Base-by-base conservation (phyloP, 2,329 filamentous ascomycete species). In the Dendryphion nanum region DNA sequence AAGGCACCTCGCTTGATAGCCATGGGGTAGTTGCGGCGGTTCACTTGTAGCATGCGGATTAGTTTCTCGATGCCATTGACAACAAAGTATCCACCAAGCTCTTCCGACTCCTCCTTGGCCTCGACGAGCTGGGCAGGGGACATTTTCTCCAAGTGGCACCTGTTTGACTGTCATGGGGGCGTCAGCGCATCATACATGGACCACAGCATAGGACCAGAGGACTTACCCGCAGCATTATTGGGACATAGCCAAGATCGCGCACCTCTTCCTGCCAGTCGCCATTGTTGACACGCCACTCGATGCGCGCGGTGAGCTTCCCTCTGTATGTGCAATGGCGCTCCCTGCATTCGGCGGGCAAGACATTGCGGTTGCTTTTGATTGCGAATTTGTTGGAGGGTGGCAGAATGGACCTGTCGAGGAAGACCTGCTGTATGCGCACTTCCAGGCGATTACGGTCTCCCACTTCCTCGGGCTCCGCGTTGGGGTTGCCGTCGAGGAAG, bases 1-100 rank as follows among this genome's bases (percentile, higher is more conserved):
- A 97, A 98, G 51, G 90, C 95, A 33, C 85, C 83, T 61, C 93
- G 86, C 53, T 88, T 80, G 64, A 97, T 96, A 32, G 91, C 91
- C 80, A 96, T 86, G 35, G 93, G 91, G 60, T 89, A 96, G 67
- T 98, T 98, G 59, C 93, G 79, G 67, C 88, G 82, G 62, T 89
- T 89, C 45, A 97, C 80, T 48, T 95, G 83, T 46, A 98, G 76
- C 73, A 97, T 82, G 61, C 93, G 88, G 55, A 97, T 89, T 41
- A 97, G 81, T 72, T 96, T 97, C 67, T 98, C 93, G 59, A 90
- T 95, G 49, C 93, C 93, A 64, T 98, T 98, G 57, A 98, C 86
- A 56, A 98, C 82, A 61, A 97, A 98, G 67, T 97, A 98, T 30
- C 93, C 93, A 24, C 93, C 93, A 20, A 97, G 71, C 67, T 98